A percentile compares a stretch with the other conserved stretches of the same genome.
These are phyloP conservation scores for Rhodotorula sp. DNA, from an alignment of 1,284 basidiomycete genomes.

Conservation along the genomic window DNA sequence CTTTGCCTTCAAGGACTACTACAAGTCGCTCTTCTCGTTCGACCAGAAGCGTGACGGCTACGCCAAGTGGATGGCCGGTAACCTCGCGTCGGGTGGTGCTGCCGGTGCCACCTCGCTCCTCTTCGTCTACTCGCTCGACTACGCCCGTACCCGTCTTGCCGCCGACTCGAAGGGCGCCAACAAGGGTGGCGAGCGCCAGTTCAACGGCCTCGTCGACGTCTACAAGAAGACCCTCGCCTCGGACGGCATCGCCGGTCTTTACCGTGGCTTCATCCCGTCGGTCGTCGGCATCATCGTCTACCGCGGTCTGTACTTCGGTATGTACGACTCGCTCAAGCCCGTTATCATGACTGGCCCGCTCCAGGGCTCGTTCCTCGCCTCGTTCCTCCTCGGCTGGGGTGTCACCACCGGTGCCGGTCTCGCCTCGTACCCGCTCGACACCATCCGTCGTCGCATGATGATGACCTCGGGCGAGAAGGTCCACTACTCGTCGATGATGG, in stretches of 20 bases:
- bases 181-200: constrained; percentile 81
- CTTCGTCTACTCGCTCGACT: constrained; percentile 97
- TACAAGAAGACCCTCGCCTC: constrained; percentile 84
- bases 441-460: constrained; percentile 72
- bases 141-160: constrained; percentile 95
- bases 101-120: constrained; percentile 67
- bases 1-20: constrained; percentile 82
- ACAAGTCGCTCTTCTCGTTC: constrained; percentile 76
- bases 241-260: constrained; percentile 56
- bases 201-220: constrained; percentile 92
- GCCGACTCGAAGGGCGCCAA: constrained; percentile 87
- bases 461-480: constrained; percentile 66
- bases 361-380: constrained; percentile 84
- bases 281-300: constrained; percentile 94
- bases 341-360: constrained; percentile 84
- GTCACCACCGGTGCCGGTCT: constrained; percentile 94
- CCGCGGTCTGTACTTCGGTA: constrained; percentile 77
- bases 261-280: constrained; percentile 92
- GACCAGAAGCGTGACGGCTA: constrained; percentile 47
- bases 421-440: constrained; percentile 91
- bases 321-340: constrained; percentile 80
- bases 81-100: constrained; percentile 84
- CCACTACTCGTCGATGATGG: constrained; percentile 62
- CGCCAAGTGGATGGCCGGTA: constrained; percentile 52
- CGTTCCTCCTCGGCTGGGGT: constrained; percentile 65